Conservation (phyloP, 1,139 yeast genomes). For the Geotrichum bryndzae region DNA sequence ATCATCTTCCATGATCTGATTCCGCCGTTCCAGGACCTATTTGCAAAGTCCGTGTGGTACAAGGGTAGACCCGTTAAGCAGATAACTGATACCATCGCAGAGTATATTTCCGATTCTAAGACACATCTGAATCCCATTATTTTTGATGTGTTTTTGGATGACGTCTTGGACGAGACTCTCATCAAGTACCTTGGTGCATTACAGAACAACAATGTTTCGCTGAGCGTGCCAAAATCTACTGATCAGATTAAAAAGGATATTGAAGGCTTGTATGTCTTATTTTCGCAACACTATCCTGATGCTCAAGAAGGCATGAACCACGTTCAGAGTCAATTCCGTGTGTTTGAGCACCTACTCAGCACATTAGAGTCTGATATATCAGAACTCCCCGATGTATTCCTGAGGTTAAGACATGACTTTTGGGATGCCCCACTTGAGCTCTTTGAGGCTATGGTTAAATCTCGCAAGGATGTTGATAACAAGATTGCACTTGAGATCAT, state of each 20-base stretch:
- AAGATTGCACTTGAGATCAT: slow-evolving; percentile 33
- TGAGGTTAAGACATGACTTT: slow-evolving; percentile 62
- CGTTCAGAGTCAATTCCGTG: slow-evolving; percentile 47
- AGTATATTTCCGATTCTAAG: slow-evolving; percentile 61
- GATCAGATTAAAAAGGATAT: slow-evolving; percentile 63
- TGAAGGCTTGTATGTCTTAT: slow-evolving; percentile 54
- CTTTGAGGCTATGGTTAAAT: slow-evolving; percentile 36
- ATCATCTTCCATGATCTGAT: slow-evolving; percentile 68
- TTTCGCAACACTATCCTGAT: slow-evolving; percentile 42
- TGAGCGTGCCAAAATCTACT: slow-evolving; percentile 50
- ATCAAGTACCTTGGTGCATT: slow-evolving; percentile 46
- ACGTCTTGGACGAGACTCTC: slow-evolving; percentile 46
- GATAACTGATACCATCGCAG: slow-evolving; percentile 66
- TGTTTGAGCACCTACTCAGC: slow-evolving; percentile 69
- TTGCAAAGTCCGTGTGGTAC: slow-evolving; percentile 37
- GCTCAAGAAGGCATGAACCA: slow-evolving; percentile 31
- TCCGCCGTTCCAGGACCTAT: slow-evolving; percentile 44
- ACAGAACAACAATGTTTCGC: slow-evolving; percentile 36
- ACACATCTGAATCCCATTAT: slow-evolving; percentile 45
- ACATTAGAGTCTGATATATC: slow-evolving; percentile 50
- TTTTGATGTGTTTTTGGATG: slow-evolving; percentile 49
- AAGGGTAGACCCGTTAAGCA: slow-evolving; percentile 49
- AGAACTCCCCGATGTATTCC: slow-evolving; percentile 50
- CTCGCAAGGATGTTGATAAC: slow-evolving; percentile 36
- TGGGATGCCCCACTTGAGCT: slow-evolving; percentile 46